These are phyloP conservation scores for Exsudoporus floridanus DNA, from an alignment of 1,284 basidiomycete genomes.

Conservation along the genomic window DNA sequence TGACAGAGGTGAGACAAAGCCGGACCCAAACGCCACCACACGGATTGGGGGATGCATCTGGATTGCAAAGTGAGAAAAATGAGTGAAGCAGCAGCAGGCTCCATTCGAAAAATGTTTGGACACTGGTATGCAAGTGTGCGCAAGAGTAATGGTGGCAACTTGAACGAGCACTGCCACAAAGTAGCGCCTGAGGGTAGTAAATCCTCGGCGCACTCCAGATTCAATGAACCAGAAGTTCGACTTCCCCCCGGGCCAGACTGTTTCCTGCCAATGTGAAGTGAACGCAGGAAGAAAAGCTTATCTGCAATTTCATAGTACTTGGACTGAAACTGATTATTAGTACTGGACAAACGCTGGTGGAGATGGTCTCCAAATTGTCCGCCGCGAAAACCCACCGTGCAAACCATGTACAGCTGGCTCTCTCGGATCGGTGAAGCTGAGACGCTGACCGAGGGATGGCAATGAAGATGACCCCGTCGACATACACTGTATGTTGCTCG, in stretches of 20 bases:
- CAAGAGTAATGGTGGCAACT: neutral
- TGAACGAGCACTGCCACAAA: neutral
- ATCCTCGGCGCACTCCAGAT: neutral
- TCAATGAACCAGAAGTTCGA: neutral
- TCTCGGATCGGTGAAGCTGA: neutral
- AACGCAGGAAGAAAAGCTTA: too few species aligned
- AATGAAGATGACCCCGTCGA: neutral
- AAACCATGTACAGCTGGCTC: neutral
- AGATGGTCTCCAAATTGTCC: neutral
- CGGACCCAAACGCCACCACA: slow-evolving; percentile 1
- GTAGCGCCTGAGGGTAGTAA: too few species aligned
- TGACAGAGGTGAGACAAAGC: neutral
- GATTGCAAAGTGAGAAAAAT: neutral
- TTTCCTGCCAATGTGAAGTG: neutral
- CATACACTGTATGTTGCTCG: too few species aligned
- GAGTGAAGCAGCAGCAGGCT: neutral
- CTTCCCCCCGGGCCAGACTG: too few species aligned
- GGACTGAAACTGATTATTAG: neutral
- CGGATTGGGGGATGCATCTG: neutral
- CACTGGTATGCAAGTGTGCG: too few species aligned
- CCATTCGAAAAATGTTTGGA: neutral
- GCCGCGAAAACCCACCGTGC: neutral
- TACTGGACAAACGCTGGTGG: neutral
- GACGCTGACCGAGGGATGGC: neutral
- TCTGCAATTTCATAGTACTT: too few species aligned